Percentiles rank a stretch among this genome's conserved stretches.
Evolutionary conservation across 2,329 filamentous ascomycete species (phyloP).

Genomic region (Ustulina deusta): DNA sequence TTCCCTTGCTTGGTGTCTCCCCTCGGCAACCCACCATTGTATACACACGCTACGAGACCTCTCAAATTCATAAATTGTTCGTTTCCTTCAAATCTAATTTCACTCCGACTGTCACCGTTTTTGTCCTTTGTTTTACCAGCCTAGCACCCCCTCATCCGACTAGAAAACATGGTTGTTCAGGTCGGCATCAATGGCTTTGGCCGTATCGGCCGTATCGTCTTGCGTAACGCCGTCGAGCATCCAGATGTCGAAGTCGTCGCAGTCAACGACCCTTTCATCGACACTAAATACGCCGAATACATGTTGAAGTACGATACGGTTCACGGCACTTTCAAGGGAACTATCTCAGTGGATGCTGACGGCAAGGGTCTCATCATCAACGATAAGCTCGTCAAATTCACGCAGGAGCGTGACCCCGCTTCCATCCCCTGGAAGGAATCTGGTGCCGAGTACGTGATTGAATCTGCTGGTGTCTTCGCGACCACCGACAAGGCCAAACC

Average conservation of each 20-base stretch:
- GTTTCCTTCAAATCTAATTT: too few species aligned
- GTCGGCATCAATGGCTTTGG: constrained; percentile 99
- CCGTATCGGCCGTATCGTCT: constrained; percentile 98
- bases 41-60: too few species aligned
- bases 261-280: constrained; percentile 99
- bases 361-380: constrained; percentile 83
- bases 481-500: constrained; percentile 94
- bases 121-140: too few species aligned
- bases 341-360: constrained; percentile 75
- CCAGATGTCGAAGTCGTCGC: constrained; percentile 91
- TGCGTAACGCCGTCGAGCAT: constrained; percentile 96
- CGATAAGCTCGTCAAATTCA: constrained; percentile 95
- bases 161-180: constrained; percentile 73
- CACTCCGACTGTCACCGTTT: too few species aligned
- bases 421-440: constrained; percentile 90
- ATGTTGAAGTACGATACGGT: constrained; percentile 99
- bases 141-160: too few species aligned
- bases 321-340: constrained; percentile 96
- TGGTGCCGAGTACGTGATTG: constrained; percentile 91
- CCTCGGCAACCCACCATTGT: too few species aligned
- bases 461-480: constrained; percentile 99
- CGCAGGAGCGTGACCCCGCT: constrained; percentile 89
- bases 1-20: too few species aligned
- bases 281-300: constrained; percentile 96
- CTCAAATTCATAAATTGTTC: too few species aligned